These are phyloP conservation scores for Leccinum incarnatum DNA, from an alignment of 768 basidiomycete species.

Conservation along the genomic window DNA sequence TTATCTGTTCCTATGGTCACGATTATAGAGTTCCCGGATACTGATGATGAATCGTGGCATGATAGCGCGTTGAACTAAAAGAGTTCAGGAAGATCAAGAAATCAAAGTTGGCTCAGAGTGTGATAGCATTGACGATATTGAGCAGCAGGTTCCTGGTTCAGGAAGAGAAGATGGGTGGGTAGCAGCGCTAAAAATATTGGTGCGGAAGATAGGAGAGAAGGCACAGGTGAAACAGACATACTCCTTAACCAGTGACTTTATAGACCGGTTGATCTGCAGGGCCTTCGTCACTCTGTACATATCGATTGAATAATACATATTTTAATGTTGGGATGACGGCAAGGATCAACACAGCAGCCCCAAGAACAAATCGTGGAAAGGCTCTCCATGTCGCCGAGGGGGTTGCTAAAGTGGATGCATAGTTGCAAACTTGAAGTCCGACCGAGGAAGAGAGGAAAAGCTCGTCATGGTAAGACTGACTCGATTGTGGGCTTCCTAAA, in stretches of 20 bases:
- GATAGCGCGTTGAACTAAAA: neutral
- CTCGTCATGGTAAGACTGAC: neutral
- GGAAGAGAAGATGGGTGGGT: neutral
- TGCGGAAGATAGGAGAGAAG: neutral
- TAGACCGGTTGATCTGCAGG: neutral
- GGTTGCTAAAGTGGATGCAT: neutral
- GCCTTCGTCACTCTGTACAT: neutral
- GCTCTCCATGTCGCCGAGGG: neutral
- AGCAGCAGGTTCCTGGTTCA: neutral
- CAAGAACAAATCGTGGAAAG: neutral
- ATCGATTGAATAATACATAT: neutral
- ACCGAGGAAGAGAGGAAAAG: neutral
- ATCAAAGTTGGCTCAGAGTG: neutral
- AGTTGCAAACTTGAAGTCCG: neutral
- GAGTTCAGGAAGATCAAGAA: neutral
- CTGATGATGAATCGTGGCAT: neutral
- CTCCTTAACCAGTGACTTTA: neutral
- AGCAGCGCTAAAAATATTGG: neutral
- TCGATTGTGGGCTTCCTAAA: neutral
- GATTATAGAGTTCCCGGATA: neutral
- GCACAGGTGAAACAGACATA: neutral
- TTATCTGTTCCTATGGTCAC: too few species aligned
- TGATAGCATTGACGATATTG: neutral
- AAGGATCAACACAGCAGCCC: neutral
- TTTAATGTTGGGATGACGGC: neutral